Conservation (phyloP, 169 alveolate species). For the Haemoproteus tartakovskyi region DNA sequence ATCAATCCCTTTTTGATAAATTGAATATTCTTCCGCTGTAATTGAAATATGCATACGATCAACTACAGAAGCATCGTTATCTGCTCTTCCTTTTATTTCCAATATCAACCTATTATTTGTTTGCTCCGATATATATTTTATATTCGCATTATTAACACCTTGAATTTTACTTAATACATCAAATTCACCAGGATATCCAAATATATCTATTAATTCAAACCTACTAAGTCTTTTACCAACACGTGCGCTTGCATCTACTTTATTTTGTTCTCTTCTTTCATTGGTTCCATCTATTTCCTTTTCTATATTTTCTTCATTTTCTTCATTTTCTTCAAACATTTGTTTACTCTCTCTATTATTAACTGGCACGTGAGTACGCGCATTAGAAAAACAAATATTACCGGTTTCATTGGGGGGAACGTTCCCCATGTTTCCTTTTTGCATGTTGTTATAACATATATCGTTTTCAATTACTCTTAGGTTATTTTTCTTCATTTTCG, state of each 20-base stretch:
- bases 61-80: constrained; percentile 78
- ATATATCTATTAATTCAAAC: constrained; percentile 80
- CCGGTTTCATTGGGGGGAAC: too few species aligned
- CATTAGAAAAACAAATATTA: too few species aligned
- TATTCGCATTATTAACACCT: constrained; percentile 79
- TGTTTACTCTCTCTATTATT: background rate
- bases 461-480: too few species aligned
- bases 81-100: constrained; percentile 79
- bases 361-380: too few species aligned
- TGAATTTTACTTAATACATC: constrained; percentile 75
- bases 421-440: too few species aligned
- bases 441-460: too few species aligned
- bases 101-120: constrained; percentile 75
- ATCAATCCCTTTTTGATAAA: constrained; percentile 74
- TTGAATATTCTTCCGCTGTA: constrained; percentile 66
- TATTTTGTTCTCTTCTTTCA: constrained; percentile 1
- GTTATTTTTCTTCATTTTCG: too few species aligned
- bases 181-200: constrained; percentile 81
- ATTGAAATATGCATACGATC: constrained; percentile 79
- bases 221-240: constrained; percentile 70
- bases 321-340: too few species aligned
- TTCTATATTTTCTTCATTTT: too few species aligned
- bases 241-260: constrained; percentile 20
- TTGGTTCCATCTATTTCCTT: background rate
- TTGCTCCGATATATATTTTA: constrained; percentile 76